Evolutionary conservation across 2,329 filamentous ascomycete genomes (phyloP).

Genomic region (Malbranchea cinnamomea): DNA sequence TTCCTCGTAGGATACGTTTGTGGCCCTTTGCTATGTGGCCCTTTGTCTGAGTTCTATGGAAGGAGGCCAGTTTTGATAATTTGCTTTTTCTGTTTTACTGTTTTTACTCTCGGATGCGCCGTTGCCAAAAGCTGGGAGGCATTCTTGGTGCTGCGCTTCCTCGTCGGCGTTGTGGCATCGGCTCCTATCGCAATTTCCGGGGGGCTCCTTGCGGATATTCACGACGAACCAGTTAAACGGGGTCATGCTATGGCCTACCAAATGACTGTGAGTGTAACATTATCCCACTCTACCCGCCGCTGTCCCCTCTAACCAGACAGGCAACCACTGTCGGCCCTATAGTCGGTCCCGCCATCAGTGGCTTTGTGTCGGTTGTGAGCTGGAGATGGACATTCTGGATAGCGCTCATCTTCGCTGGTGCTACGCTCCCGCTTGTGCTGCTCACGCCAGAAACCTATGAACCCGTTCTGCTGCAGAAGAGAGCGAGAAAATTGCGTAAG

Average conservation of each 20-base stretch:
- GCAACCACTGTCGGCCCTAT: conserved; percentile 29
- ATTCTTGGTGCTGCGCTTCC: conserved; percentile 30
- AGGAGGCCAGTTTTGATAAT: conserved; percentile 31
- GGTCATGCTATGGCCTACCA: conserved; percentile 29
- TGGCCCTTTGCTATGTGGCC: conserved; percentile 30
- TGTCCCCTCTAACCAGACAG: conserved; percentile 2
- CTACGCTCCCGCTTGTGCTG: conserved; percentile 41
- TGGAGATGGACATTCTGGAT: conserved; percentile 44
- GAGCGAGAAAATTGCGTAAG: conserved; percentile 18
- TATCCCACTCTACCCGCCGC: not conserved
- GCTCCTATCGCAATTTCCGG: conserved; percentile 31
- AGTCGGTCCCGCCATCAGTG: conserved; percentile 31
- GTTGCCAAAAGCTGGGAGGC: conserved; percentile 27
- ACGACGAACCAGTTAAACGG: conserved; percentile 28
- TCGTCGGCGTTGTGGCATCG: conserved; percentile 30
- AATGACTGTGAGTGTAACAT: conserved; percentile 21
- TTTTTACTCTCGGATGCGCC: conserved; percentile 31
- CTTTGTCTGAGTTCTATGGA: conserved; percentile 30
- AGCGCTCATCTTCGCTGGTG: conserved; percentile 48
- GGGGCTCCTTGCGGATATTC: conserved; percentile 34
- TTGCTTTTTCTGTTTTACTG: conserved; percentile 33
- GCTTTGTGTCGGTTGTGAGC: conserved; percentile 27
- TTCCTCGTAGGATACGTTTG: conserved; percentile 28
- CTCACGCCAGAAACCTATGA: conserved; percentile 50
- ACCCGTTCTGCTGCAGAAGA: conserved; percentile 45